Base-by-base conservation (phyloP, 371 early-diverging fungal genomes). In the Lichtheimia ornata region DNA sequence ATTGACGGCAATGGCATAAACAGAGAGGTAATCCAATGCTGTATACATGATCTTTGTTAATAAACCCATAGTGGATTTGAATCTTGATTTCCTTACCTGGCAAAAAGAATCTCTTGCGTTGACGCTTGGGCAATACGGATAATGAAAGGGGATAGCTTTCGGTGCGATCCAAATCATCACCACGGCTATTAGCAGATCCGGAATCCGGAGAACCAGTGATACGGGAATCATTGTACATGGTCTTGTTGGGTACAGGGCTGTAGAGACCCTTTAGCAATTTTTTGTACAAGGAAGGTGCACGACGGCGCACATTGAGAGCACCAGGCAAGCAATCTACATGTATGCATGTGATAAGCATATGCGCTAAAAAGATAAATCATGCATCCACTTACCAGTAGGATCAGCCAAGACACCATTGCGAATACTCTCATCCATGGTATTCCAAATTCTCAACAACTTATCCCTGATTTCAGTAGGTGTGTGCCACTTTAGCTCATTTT, bases 1-100 rank as follows among this genome's bases (percentile, higher is more conserved):
- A 63, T 97, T 97, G 24, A 97, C 97, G 12, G 97, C 96, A 68
- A 97, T 92, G 35, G 97, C 97, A 60, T 95, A 97, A 1, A 95
- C 90, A 1, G 94, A 94, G 6, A 97, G 82, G 68, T 94, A 96
- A 70, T 97, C 97, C n/a, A 97, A 77, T 12, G 94, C 95, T 5
- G 92, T 18, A 30, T 2, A 49, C 25, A 63, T 9, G 2, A 15
- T 42, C 18, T 13, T 57, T 14, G n/a, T 40, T 12, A 53, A 30
- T 45, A 22, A 4, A 20, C 14, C 43, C 14, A 12, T n/a, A 35
- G 13, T 50, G 3, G 17, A 44, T 11, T 11, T 40, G 43, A 13
- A 27, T 15, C 0, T 41, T 45, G 1, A 35, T 28, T 2, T 2
- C 5, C 43, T 54, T 69, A 69, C 70, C 65, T 42, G 82, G 82